Conservation (phyloP, 2,329 filamentous ascomycete genomes). For the Juglanconis sp. region DNA sequence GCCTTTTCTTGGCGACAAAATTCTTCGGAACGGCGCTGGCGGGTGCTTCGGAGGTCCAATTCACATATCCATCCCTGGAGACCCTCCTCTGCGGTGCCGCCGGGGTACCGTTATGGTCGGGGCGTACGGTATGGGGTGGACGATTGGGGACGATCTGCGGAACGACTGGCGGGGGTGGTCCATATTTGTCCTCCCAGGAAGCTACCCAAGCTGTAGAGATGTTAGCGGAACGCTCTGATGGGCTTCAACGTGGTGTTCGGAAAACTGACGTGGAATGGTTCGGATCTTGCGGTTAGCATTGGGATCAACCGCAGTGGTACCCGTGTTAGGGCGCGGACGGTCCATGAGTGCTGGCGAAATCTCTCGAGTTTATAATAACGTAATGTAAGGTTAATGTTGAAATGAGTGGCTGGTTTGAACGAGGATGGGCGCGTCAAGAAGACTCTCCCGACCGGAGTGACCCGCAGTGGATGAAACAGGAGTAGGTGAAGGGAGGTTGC, state of each 20-base stretch:
- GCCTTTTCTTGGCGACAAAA: conserved; percentile 44
- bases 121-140: conserved; percentile 35
- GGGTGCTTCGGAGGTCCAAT: conserved; percentile 35
- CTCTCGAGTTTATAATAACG: neutral
- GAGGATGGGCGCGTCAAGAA: neutral
- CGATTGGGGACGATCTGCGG: conserved; percentile 37
- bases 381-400: neutral
- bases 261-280: conserved; percentile 29
- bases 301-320: conserved; percentile 16
- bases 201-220: conserved; percentile 44
- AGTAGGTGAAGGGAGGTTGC: neutral
- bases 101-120: conserved; percentile 42
- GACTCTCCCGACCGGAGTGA: neutral
- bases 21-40: conserved; percentile 32
- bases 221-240: conserved; percentile 13
- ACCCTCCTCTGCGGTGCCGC: conserved; percentile 38
- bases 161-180: conserved; percentile 31
- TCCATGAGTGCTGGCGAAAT: conserved; percentile 6
- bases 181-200: conserved; percentile 43
- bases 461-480: conserved; percentile 14
- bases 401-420: neutral
- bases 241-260: neutral
- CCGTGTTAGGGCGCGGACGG: conserved; percentile 9
- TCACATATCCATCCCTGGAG: conserved; percentile 47
- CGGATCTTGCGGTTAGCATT: conserved; percentile 25